Base-by-base conservation (phyloP, 345 rosid genomes). In the Zanthoxylum bungeanum region DNA sequence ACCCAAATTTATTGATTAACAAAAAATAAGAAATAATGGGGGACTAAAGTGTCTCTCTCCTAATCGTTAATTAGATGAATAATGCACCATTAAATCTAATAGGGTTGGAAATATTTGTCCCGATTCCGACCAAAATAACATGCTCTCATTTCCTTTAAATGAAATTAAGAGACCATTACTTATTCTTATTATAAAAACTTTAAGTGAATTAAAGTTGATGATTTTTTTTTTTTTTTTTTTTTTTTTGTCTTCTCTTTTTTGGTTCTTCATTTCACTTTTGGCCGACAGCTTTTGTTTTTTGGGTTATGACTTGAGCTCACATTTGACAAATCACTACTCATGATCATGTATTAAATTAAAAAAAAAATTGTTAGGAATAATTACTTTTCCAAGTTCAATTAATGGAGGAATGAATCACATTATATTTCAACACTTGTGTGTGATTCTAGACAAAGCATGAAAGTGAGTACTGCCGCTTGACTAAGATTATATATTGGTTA, bases 381-480 rank as follows among this genome's bases (percentile, higher is more conserved):
- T 71, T 72, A 52, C 74, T 77, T 75, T 80, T 72, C 62, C 59
- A 60, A 70, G 71, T 76, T 42, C 83, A 66, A 25, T 39, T 68
- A 68, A 80, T 80, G 76, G 72, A 72, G 53, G 64, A 69, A 69
- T 53, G 50, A 12, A 36, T 4, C n/a, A 30, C 11, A 19, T 60
- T 60, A 44, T 60, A 36, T 3, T 34, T 61, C 5, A 10, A 22
- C 28, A 7, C 24, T 27, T 37, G 51, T 65, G 50, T 49, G 44
- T 49, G 44, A 50, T 51, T 44, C 52, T 55, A 60, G 74, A 68
- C 56, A 66, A 61, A 36, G 58, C 49, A 33, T 75, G 81, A 69
- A 79, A 82, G 81, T 77, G 72, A 22, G 55, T 60, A 12, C 34
- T 42, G 80, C 39, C 69, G 69, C 79, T 65, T 64, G 70, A 73